A percentile compares a stretch with the other conserved stretches of the same genome.
Conservation (phyloP, 441 rosid genomes). For the Euphorbia schlechtendalii region DNA sequence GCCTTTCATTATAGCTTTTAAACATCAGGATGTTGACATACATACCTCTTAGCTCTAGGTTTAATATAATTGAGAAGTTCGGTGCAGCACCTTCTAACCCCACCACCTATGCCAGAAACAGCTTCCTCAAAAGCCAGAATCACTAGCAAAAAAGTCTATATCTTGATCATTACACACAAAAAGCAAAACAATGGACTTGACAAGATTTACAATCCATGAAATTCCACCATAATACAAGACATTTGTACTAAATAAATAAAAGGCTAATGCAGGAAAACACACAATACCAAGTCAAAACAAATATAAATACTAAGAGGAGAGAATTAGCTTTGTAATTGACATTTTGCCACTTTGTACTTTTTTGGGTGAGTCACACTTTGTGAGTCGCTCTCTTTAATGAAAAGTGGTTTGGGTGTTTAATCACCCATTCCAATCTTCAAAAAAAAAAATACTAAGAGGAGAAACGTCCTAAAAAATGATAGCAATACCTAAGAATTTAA, state of each 20-base stretch:
- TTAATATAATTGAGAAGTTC: slow-evolving; percentile 14
- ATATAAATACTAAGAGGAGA: not conserved
- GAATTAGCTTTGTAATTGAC: too few species aligned
- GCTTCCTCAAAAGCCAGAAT: slow-evolving; percentile 98
- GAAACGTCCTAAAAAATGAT: not conserved
- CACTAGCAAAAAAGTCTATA: slow-evolving; percentile 26
- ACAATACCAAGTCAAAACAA: not conserved
- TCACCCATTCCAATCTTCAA: too few species aligned
- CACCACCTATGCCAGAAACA: slow-evolving; percentile 91
- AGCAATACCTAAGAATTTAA: not conserved
- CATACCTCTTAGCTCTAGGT: slow-evolving; percentile 59
- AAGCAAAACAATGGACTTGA: not conserved
- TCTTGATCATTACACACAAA: slow-evolving; percentile 1
- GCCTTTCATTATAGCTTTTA: too few species aligned
- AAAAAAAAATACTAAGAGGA: too few species aligned
- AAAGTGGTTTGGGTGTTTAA: too few species aligned
- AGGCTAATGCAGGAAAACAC: not conserved
- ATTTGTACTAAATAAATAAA: not conserved
- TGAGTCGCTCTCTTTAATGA: too few species aligned
- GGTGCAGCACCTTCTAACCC: slow-evolving; percentile 74
- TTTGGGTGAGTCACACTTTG: too few species aligned
- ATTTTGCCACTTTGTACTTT: too few species aligned
- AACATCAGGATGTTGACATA: too few species aligned
- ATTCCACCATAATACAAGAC: slow-evolving; percentile 5
- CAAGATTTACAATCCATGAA: slow-evolving; percentile 2